A percentile compares a stretch with the other conserved stretches of the same genome.
These are phyloP conservation scores for Wilcoxina mikolae DNA, from an alignment of 495 filamentous ascomycete species.

Conservation along the genomic window DNA sequence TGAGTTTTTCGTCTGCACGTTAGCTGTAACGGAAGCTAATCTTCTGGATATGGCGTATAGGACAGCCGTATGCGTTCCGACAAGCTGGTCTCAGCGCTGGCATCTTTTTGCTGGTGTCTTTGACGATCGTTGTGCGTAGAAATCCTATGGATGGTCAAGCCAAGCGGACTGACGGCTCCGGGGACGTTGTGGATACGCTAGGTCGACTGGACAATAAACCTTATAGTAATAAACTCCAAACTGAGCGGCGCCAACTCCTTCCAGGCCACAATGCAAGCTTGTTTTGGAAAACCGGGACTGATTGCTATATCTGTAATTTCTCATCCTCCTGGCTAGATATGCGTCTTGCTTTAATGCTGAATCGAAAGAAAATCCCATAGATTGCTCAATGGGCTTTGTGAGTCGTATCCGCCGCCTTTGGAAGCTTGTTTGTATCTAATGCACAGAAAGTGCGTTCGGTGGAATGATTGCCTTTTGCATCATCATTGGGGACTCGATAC, in stretches of 20 bases:
- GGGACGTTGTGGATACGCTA: slow-evolving; percentile 14
- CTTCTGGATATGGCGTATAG: slow-evolving; percentile 18
- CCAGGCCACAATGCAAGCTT: slow-evolving; percentile 85
- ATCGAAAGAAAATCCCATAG: slow-evolving; percentile 11
- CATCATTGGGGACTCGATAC: slow-evolving; percentile 91
- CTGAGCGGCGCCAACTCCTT: slow-evolving; percentile 81
- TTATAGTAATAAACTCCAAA: slow-evolving; percentile 94
- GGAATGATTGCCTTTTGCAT: slow-evolving; percentile 98
- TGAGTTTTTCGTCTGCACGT: slow-evolving; percentile 4
- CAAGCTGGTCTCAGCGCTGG: slow-evolving; percentile 78
- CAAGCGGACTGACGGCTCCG: background rate
- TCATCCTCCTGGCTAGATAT: background rate
- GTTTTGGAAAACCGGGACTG: slow-evolving; percentile 75
- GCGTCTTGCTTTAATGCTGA: slow-evolving; percentile 7
- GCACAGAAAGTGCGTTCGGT: slow-evolving; percentile 56
- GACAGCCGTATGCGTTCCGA: slow-evolving; percentile 84
- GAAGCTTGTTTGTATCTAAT: background rate
- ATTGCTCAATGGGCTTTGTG: slow-evolving; percentile 87
- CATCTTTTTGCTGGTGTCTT: slow-evolving; percentile 53
- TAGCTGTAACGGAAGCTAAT: background rate
- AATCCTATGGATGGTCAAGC: background rate
- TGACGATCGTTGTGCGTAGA: slow-evolving; percentile 54
- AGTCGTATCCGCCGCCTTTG: slow-evolving; percentile 16
- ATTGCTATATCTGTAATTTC: slow-evolving; percentile 59
- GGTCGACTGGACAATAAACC: slow-evolving; percentile 90